A percentile compares a stretch with the other conserved stretches of the same genome.
phyloP scores from a whole-genome alignment of 2,329 filamentous ascomycete species.

The Cadophora luteo-olivacea region DNA sequence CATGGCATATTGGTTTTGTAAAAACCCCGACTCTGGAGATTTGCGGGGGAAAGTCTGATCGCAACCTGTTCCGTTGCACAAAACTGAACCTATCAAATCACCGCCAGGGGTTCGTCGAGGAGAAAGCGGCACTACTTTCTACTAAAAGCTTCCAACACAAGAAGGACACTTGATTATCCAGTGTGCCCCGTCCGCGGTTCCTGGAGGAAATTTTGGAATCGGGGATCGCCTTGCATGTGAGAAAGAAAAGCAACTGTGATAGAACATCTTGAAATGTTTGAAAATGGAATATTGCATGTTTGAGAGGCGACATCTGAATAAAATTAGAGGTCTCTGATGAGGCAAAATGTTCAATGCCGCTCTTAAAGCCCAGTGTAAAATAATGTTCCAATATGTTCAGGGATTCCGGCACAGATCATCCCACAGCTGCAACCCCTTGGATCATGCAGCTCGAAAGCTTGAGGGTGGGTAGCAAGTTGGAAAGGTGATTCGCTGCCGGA shows the following conservation, averaged over 20 bases:
- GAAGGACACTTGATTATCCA: not conserved
- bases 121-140: constrained; percentile 3
- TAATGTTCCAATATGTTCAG: constrained; percentile 28
- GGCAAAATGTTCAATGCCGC: not conserved
- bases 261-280: not conserved
- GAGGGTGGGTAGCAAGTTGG: constrained; percentile 16
- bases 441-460: constrained; percentile 28
- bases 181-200: not conserved
- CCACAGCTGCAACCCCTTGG: constrained; percentile 32
- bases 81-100: constrained; percentile 8
- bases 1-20: constrained; percentile 17
- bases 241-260: not conserved
- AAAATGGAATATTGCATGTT: not conserved
- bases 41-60: constrained; percentile 34
- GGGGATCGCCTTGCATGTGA: not conserved
- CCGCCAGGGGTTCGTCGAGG: not conserved
- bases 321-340: not conserved
- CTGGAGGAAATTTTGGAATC: not conserved
- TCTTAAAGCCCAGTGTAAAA: not conserved
- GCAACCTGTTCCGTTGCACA: constrained; percentile 7
- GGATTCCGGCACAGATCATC: constrained; percentile 35
- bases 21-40: constrained; percentile 8
- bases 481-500: constrained; percentile 29
- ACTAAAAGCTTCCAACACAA: constrained; percentile 4
- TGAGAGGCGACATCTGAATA: not conserved